These are phyloP conservation scores for Alisma plantagoaquatica DNA, from an alignment of 106 monocot species.

Conservation along the genomic window DNA sequence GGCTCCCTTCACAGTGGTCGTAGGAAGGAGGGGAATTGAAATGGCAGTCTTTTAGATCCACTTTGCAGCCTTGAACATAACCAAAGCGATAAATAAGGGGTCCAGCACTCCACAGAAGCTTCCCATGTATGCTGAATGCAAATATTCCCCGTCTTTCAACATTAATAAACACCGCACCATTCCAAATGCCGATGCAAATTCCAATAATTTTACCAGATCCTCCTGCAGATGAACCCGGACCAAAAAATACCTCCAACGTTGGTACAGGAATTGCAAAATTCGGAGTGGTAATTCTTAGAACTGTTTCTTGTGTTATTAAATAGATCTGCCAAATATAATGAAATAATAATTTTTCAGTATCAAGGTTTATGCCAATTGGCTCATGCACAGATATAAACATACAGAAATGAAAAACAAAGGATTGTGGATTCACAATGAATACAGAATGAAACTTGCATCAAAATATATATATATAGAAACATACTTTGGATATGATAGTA, in stretches of 20 bases:
- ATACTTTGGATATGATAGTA: too few relatives aligned
- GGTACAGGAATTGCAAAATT: conserved; percentile 33
- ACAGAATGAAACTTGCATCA: neutral
- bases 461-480: neutral
- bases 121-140: conserved; percentile 40
- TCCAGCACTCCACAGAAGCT: conserved; percentile 71
- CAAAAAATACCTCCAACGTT: conserved; percentile 38
- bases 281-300: conserved; percentile 55
- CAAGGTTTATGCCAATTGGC: too few relatives aligned
- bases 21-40: conserved; percentile 64
- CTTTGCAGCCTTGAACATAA: conserved; percentile 63
- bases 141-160: conserved; percentile 60
- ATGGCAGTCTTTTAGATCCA: conserved; percentile 47
- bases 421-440: neutral
- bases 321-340: conserved; percentile 54
- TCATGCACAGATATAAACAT: too few relatives aligned
- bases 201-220: conserved; percentile 67
- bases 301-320: conserved; percentile 64
- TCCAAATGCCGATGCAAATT: conserved; percentile 40
- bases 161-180: conserved; percentile 46
- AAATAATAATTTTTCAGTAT: too few relatives aligned
- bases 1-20: conserved; percentile 82
- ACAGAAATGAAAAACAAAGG: neutral
- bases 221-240: conserved; percentile 30
- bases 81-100: conserved; percentile 56